Evolutionary conservation across 2,329 filamentous ascomycete genomes (phyloP).

Genomic region (Pseudogymnoascus sp.): DNA sequence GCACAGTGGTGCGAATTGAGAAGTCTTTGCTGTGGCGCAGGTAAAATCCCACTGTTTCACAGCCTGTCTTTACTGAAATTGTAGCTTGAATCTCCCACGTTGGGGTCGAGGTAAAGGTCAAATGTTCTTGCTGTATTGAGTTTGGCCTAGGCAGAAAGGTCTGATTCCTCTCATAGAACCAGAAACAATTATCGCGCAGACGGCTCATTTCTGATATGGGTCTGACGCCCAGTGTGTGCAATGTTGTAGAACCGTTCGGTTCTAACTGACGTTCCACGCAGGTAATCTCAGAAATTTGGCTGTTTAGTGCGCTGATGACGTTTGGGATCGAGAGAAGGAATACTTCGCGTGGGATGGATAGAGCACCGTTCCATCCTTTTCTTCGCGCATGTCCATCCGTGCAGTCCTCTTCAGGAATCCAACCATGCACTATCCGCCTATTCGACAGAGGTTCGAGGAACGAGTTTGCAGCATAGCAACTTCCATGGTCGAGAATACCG

Average conservation of each 20-base stretch:
- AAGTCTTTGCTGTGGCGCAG: background rate
- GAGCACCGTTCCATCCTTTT: constrained; percentile 12
- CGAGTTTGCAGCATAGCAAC: constrained; percentile 14
- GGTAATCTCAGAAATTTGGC: background rate
- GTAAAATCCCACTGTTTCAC: background rate
- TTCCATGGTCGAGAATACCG: constrained; percentile 17
- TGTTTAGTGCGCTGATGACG: background rate
- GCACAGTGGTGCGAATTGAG: background rate
- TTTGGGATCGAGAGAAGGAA: background rate
- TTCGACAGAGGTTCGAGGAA: constrained; percentile 9
- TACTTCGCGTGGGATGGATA: constrained; percentile 8
- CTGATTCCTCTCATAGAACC: background rate
- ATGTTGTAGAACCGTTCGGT: background rate
- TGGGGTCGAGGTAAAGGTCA: background rate
- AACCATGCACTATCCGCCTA: constrained; percentile 12
- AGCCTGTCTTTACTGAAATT: background rate
- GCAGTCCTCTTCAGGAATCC: constrained; percentile 14
- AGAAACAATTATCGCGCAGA: constrained; percentile 6
- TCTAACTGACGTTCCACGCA: background rate
- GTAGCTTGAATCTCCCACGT: background rate
- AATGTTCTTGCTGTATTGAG: background rate
- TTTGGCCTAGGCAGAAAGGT: background rate
- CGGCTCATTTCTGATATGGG: constrained; percentile 14
- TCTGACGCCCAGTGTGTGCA: constrained; percentile 15
- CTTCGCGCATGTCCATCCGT: background rate